These are phyloP conservation scores for Thielaviopsis musarum DNA, from an alignment of 2,329 filamentous ascomycete species.

Conservation along the genomic window DNA sequence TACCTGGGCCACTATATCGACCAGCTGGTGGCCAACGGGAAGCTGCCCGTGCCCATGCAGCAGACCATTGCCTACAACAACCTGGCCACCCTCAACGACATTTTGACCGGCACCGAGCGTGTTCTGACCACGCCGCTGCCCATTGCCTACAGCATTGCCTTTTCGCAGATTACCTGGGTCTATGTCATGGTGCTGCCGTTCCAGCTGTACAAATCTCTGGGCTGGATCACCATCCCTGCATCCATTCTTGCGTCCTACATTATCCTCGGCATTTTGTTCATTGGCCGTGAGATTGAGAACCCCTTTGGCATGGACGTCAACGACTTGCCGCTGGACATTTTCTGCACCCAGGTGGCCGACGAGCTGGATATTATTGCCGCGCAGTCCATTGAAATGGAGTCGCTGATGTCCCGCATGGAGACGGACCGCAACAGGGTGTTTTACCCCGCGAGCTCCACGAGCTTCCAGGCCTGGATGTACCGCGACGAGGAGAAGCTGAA, in stretches of 20 bases:
- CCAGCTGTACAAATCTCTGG: constrained; percentile 48
- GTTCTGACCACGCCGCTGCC: constrained; percentile 70
- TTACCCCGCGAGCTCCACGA: constrained; percentile 33
- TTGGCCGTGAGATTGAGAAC: constrained; percentile 71
- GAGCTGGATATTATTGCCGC: constrained; percentile 62
- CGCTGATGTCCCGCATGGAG: constrained; percentile 19
- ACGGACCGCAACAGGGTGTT: constrained; percentile 32
- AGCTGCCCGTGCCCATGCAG: constrained; percentile 38
- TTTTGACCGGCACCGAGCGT: constrained; percentile 55
- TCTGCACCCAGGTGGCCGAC: constrained; percentile 55
- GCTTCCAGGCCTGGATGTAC: constrained; percentile 23
- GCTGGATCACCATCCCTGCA: constrained; percentile 64
- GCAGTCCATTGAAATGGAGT: constrained; percentile 20
- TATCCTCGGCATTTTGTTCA: constrained; percentile 57
- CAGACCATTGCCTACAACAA: constrained; percentile 44
- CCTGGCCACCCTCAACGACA: constrained; percentile 51
- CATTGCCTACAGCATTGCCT: constrained; percentile 68
- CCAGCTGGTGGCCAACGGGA: constrained; percentile 36
- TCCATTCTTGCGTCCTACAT: constrained; percentile 61
- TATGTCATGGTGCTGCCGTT: constrained; percentile 71
- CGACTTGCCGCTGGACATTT: constrained; percentile 59
- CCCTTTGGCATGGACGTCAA: constrained; percentile 75
- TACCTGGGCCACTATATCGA: constrained; percentile 54
- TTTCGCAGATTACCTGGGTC: constrained; percentile 73
- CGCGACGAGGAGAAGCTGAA: constrained; percentile 25